A percentile compares a stretch with the other conserved stretches of the same genome.
phyloP scores from a whole-genome alignment of 495 filamentous ascomycete genomes.

The Cryomyces antarcticus region DNA sequence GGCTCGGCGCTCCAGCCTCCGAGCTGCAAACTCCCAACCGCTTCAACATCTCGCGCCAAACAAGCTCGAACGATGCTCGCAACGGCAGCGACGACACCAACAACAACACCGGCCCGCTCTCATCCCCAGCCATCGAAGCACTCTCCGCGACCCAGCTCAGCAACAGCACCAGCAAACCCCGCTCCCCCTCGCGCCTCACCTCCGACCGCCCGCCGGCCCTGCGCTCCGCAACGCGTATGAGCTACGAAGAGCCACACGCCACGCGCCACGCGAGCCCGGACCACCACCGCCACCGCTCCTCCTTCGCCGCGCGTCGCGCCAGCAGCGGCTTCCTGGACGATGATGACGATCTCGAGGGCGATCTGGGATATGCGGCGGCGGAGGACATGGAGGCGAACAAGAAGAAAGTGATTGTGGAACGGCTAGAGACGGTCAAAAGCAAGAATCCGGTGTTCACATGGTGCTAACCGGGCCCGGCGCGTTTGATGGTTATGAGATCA shows the following conservation, averaged over 20 bases:
- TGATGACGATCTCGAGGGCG: slow-evolving; percentile 68
- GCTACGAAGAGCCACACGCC: slow-evolving; percentile 21
- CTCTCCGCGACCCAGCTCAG: neutral
- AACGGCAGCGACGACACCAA: slow-evolving; percentile 19
- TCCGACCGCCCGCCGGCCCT: slow-evolving; percentile 5
- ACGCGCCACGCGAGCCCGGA: slow-evolving; percentile 1
- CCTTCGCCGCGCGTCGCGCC: slow-evolving; percentile 7
- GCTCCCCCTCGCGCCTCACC: neutral
- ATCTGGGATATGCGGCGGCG: slow-evolving; percentile 83
- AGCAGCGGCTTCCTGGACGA: slow-evolving; percentile 21
- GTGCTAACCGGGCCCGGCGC: slow-evolving; percentile 34
- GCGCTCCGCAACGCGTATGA: slow-evolving; percentile 8
- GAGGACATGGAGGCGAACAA: slow-evolving; percentile 79
- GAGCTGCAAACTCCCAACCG: slow-evolving; percentile 67
- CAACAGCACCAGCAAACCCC: neutral
- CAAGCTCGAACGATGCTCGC: neutral
- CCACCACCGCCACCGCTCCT: slow-evolving; percentile 10
- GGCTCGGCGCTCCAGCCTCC: slow-evolving; percentile 36
- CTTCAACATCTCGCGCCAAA: slow-evolving; percentile 54
- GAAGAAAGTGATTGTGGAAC: slow-evolving; percentile 88
- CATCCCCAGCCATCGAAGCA: neutral
- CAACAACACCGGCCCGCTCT: neutral
- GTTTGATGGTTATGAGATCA: too few relatives aligned
- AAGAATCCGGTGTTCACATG: slow-evolving; percentile 94
- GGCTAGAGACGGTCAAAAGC: slow-evolving; percentile 83